These are phyloP conservation scores for Rhizomucor pusillus DNA, from an alignment of 371 early-diverging fungal genomes.

Conservation along the genomic window DNA sequence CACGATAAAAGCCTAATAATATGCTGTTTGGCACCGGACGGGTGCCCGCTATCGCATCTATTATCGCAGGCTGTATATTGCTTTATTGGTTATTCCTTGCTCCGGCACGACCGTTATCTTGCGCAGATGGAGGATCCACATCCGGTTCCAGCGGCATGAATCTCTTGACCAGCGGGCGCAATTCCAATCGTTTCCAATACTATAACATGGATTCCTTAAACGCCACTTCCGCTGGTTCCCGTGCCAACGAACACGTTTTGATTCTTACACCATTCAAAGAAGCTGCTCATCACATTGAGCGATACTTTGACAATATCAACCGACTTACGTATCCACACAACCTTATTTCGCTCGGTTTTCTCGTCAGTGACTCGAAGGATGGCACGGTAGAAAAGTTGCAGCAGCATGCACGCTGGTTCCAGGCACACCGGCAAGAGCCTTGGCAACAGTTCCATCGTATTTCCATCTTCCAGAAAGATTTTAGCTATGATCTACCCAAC, in stretches of 20 bases:
- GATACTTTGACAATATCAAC: constrained; percentile 58
- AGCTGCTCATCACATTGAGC: constrained; percentile 55
- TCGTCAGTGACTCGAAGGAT: constrained; percentile 53
- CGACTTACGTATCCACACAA: constrained; percentile 61
- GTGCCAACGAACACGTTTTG: constrained; percentile 36
- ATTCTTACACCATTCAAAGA: constrained; percentile 71
- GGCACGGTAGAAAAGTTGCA: constrained; percentile 41
- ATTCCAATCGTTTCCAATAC: constrained; percentile 14
- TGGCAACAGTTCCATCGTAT: constrained; percentile 46
- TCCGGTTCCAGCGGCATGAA: neutral
- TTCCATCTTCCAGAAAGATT: constrained; percentile 58
- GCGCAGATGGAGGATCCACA: constrained; percentile 16
- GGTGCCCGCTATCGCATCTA: constrained; percentile 18
- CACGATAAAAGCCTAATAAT: constrained; percentile 1
- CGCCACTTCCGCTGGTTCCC: constrained; percentile 12
- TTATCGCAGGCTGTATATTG: constrained; percentile 18
- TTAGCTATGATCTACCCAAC: constrained; percentile 40
- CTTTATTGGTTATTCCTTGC: constrained; percentile 23
- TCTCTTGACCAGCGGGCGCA: constrained; percentile 2
- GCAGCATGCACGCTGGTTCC: constrained; percentile 19
- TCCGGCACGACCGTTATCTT: constrained; percentile 16
- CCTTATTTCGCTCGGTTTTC: constrained; percentile 65
- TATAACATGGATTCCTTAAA: constrained; percentile 31
- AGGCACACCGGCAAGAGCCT: constrained; percentile 10
- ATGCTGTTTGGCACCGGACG: constrained; percentile 25